phyloP scores from a whole-genome alignment of 495 filamentous ascomycete species.

The Copromyces sp. region DNA sequence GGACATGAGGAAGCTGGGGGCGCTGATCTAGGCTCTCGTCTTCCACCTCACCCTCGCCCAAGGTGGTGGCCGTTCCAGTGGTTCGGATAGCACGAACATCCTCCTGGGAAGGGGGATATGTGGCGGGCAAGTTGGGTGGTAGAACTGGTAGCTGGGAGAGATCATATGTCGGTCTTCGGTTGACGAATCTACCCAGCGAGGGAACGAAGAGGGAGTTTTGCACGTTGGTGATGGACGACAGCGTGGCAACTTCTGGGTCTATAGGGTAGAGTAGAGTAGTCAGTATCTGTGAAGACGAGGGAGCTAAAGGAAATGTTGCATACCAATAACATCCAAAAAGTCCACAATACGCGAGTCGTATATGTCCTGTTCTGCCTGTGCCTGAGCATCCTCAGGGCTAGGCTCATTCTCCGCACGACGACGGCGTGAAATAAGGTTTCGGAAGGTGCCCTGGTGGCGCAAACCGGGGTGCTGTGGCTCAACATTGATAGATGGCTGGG shows the following conservation, averaged over 20 bases:
- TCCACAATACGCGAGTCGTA: slow-evolving; percentile 52
- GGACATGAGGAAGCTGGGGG: slow-evolving; percentile 7
- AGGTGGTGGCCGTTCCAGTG: neutral
- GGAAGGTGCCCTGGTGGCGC: neutral
- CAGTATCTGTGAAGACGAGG: neutral
- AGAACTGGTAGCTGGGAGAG: slow-evolving; percentile 39
- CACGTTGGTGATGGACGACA: slow-evolving; percentile 68
- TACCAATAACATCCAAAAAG: slow-evolving; percentile 62
- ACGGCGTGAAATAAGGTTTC: neutral
- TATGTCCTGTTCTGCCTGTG: slow-evolving; percentile 25
- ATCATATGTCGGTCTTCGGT: slow-evolving; percentile 63
- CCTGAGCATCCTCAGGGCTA: slow-evolving; percentile 3
- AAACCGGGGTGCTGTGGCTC: neutral
- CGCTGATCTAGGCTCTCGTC: neutral
- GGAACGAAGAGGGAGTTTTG: slow-evolving; percentile 72
- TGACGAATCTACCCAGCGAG: slow-evolving; percentile 54
- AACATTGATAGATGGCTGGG: neutral
- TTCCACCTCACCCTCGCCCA: neutral
- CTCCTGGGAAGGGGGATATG: slow-evolving; percentile 16
- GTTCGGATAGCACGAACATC: neutral
- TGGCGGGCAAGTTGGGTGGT: slow-evolving; percentile 3
- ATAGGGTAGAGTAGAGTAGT: neutral
- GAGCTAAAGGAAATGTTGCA: slow-evolving; percentile 11
- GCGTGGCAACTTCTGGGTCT: slow-evolving; percentile 67
- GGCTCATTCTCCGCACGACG: neutral